A percentile compares a stretch with the other conserved stretches of the same genome.
These are phyloP conservation scores for Blastobotrys parvus DNA, from an alignment of 805 yeast species.

Conservation along the genomic window DNA sequence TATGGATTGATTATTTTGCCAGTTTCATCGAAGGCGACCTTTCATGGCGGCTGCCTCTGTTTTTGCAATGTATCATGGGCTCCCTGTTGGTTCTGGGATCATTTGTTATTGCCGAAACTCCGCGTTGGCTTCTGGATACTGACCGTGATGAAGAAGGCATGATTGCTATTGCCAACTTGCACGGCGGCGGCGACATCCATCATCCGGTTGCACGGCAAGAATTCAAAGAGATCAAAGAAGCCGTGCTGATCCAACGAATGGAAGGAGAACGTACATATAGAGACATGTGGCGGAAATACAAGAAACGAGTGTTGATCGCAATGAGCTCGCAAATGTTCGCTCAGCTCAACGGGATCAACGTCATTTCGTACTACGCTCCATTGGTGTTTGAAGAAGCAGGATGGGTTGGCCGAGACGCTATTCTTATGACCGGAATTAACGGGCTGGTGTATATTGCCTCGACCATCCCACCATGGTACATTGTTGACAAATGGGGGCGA, in stretches of 20 bases:
- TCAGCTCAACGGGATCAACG: constrained; percentile 87
- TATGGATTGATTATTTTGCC: constrained; percentile 80
- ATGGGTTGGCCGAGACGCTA: constrained; percentile 82
- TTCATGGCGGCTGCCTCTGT: constrained; percentile 75
- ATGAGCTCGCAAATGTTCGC: constrained; percentile 90
- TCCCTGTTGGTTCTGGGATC: constrained; percentile 62
- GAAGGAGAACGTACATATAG: constrained; percentile 73
- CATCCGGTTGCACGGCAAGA: constrained; percentile 62
- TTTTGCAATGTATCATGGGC: constrained; percentile 71
- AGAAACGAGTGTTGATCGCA: constrained; percentile 72
- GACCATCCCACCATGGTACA: constrained; percentile 84
- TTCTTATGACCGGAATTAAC: constrained; percentile 83
- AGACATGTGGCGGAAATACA: constrained; percentile 70
- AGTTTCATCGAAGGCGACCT: constrained; percentile 51
- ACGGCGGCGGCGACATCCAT: constrained; percentile 68
- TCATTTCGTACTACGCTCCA: constrained; percentile 88
- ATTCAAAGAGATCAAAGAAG: constrained; percentile 73
- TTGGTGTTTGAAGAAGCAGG: constrained; percentile 93
- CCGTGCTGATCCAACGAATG: constrained; percentile 61
- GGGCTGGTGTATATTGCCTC: constrained; percentile 50
- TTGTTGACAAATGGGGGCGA: constrained; percentile 88
- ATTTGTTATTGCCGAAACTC: constrained; percentile 74
- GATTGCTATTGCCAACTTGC: constrained; percentile 74
- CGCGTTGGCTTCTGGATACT: constrained; percentile 81
- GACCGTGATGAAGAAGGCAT: constrained; percentile 76